These are phyloP conservation scores for Paragyromitra xinjiangensis DNA, from an alignment of 495 filamentous ascomycete genomes.

Conservation along the genomic window DNA sequence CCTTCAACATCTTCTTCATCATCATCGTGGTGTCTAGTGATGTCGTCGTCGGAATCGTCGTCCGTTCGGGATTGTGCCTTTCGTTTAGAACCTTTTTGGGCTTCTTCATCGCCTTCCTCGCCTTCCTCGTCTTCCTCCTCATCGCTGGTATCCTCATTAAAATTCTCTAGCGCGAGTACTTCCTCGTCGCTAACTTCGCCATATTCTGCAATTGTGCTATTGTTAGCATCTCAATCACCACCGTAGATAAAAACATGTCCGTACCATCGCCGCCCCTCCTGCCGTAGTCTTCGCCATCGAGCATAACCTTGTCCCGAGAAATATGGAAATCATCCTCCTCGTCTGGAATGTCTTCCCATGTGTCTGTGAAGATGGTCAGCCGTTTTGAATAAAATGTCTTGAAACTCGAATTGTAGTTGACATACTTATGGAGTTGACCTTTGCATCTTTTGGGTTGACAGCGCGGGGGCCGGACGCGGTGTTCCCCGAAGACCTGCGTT, in stretches of 20 bases:
- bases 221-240: constrained; percentile 6
- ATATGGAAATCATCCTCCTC: constrained; percentile 92
- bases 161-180: constrained; percentile 72
- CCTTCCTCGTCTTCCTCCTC: constrained; percentile 62
- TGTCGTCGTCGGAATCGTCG: constrained; percentile 55
- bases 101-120: constrained; percentile 60
- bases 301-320: constrained; percentile 80
- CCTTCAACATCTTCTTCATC: constrained; percentile 78
- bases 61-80: constrained; percentile 13
- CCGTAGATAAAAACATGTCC: not conserved
- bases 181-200: constrained; percentile 85
- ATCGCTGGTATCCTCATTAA: constrained; percentile 60
- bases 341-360: constrained; percentile 86
- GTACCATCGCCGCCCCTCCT: constrained; percentile 26
- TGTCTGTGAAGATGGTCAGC: constrained; percentile 53
- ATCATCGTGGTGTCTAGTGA: constrained; percentile 56
- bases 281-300: constrained; percentile 71
- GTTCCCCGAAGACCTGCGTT: constrained; percentile 41
- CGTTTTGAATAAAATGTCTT: not conserved
- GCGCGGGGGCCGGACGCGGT: constrained; percentile 62
- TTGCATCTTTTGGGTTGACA: constrained; percentile 65
- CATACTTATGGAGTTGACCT: constrained; percentile 65
- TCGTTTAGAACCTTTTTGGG: constrained; percentile 52
- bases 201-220: constrained; percentile 25
- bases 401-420: not conserved